Percentiles rank a stretch among this genome's conserved stretches.
Conservation (phyloP, 768 basidiomycete genomes). For the Lyophyllum semitale region DNA sequence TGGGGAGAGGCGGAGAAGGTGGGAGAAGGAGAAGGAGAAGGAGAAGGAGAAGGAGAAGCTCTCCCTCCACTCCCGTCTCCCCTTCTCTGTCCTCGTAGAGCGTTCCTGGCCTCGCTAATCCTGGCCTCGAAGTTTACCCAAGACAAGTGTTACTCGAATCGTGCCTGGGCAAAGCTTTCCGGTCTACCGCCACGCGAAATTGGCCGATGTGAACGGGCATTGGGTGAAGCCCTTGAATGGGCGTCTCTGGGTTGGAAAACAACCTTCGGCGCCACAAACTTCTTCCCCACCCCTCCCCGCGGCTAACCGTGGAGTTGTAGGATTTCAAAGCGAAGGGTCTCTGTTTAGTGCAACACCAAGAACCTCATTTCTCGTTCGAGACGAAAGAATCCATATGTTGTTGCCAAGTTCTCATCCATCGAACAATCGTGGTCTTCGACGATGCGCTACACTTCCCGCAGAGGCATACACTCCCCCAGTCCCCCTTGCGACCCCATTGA, state of each 20-base stretch:
- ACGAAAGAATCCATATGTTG: constrained; percentile 8
- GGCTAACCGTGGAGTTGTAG: constrained; percentile 38
- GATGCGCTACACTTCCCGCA: too few relatives aligned
- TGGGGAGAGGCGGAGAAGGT: constrained; percentile 63
- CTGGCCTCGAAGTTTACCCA: constrained; percentile 92
- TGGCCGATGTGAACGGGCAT: constrained; percentile 82
- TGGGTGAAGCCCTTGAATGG: constrained; percentile 85
- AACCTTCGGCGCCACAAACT: constrained; percentile 27
- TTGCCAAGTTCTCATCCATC: background rate
- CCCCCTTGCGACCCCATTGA: too few relatives aligned
- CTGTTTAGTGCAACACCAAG: constrained; percentile 19
- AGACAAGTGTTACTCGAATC: too few relatives aligned
- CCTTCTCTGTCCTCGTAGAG: too few relatives aligned
- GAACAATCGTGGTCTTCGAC: too few relatives aligned
- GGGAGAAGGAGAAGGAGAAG: constrained; percentile 24
- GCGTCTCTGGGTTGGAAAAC: constrained; percentile 92
- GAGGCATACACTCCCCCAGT: too few relatives aligned
- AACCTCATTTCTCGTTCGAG: constrained; percentile 25
- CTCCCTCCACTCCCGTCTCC: constrained; percentile 86
- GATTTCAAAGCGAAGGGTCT: constrained; percentile 54
- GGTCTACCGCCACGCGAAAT: constrained; percentile 86
- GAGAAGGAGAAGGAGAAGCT: constrained; percentile 29
- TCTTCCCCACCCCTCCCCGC: constrained; percentile 18
- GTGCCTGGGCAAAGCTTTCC: constrained; percentile 91
- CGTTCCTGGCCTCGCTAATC: too few relatives aligned